Percentiles rank a stretch among this genome's conserved stretches.
These are phyloP conservation scores for Sarocladiaceae sp. DNA, from an alignment of 2,329 filamentous ascomycete genomes.

Conservation along the genomic window DNA sequence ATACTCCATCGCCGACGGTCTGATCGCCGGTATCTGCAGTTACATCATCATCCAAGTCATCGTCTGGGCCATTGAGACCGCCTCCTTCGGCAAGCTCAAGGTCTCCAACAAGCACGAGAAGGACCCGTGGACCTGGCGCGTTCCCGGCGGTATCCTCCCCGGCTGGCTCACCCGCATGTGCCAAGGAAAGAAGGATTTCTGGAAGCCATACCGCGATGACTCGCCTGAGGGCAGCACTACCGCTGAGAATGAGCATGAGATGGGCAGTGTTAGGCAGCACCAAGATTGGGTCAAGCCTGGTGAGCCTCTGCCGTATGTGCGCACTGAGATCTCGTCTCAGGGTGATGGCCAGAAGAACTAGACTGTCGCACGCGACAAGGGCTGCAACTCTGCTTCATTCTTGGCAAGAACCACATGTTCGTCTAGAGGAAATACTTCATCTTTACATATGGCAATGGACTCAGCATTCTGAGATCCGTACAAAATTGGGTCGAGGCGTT, in stretches of 20 bases:
- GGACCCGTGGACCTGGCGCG: slow-evolving; percentile 69
- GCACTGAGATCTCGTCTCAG: background rate
- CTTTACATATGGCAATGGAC: no score
- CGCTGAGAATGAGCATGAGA: slow-evolving; percentile 1
- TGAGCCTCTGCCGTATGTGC: slow-evolving; percentile 3
- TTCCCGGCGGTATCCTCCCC: slow-evolving; percentile 66
- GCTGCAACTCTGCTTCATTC: no score
- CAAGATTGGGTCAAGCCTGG: slow-evolving; percentile 5
- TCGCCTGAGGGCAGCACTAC: slow-evolving; percentile 3
- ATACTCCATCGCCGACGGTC: slow-evolving; percentile 76
- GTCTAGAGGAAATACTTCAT: no score
- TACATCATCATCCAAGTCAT: slow-evolving; percentile 67
- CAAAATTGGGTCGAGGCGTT: no score
- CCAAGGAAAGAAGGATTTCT: slow-evolving; percentile 64
- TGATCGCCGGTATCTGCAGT: slow-evolving; percentile 70
- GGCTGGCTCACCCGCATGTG: slow-evolving; percentile 59
- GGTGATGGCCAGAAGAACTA: background rate
- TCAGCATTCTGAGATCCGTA: no score
- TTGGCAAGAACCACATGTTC: no score
- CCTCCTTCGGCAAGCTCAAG: slow-evolving; percentile 59
- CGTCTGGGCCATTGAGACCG: slow-evolving; percentile 61
- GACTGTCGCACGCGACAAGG: no score
- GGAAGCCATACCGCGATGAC: slow-evolving; percentile 29
- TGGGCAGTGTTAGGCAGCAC: slow-evolving; percentile 2
- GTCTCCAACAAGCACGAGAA: slow-evolving; percentile 67